phyloP scores from a whole-genome alignment of 352 stramenopile genomes.

The Phytophthora tentaculata region DNA sequence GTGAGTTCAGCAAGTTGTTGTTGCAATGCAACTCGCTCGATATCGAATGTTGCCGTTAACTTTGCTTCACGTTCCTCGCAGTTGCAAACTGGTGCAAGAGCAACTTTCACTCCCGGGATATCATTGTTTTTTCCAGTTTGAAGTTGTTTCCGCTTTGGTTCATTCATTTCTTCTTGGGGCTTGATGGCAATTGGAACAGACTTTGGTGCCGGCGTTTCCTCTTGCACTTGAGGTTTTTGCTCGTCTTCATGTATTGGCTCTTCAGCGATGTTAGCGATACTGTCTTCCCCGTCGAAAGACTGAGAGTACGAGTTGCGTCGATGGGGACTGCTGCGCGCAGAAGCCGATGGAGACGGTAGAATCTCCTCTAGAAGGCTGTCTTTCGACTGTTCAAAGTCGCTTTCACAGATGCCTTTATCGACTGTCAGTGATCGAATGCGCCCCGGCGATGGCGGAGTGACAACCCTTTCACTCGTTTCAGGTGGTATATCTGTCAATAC shows the following conservation, averaged over 20 bases:
- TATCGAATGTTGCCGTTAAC: slow-evolving; percentile 23
- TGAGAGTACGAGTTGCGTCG: slow-evolving; percentile 60
- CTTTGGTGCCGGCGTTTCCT: not conserved
- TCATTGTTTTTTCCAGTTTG: slow-evolving; percentile 2
- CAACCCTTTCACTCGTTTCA: not conserved
- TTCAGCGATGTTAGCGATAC: slow-evolving; percentile 2
- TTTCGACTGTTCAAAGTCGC: slow-evolving; percentile 75
- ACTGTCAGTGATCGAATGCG: slow-evolving; percentile 51
- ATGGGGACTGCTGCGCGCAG: slow-evolving; percentile 25
- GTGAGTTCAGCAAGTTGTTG: slow-evolving; percentile 36
- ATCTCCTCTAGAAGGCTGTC: slow-evolving; percentile 73
- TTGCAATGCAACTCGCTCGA: slow-evolving; percentile 36
- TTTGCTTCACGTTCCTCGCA: slow-evolving; percentile 22
- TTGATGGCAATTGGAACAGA: not conserved
- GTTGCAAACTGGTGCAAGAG: slow-evolving; percentile 19
- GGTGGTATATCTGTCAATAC: slow-evolving; percentile 6
- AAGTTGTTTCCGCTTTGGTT: not conserved
- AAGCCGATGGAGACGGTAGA: slow-evolving; percentile 35
- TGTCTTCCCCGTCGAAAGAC: slow-evolving; percentile 53
- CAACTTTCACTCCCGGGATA: not conserved
- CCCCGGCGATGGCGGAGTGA: slow-evolving; percentile 29
- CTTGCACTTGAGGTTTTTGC: slow-evolving; percentile 1
- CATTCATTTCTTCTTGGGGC: not conserved
- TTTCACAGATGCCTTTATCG: slow-evolving; percentile 55
- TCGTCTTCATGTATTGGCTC: slow-evolving; percentile 6